Conservation (phyloP, 2,329 filamentous ascomycete genomes). For the Zopfia rhizophila region DNA sequence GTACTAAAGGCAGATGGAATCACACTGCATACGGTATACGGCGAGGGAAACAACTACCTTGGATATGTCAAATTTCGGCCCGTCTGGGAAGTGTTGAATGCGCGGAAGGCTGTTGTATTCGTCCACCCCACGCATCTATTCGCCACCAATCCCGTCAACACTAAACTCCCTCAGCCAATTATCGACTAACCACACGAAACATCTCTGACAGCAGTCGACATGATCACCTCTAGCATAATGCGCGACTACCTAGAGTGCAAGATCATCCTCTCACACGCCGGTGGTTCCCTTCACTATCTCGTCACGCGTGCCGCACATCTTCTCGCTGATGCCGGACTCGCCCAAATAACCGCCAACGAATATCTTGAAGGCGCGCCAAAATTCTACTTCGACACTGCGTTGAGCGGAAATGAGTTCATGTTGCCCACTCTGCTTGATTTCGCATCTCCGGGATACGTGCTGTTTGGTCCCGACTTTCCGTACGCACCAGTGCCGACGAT, state of each 20-base stretch:
- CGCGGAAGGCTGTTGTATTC: conserved; percentile 56
- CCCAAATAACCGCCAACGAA: conserved; percentile 20
- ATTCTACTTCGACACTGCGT: conserved; percentile 53
- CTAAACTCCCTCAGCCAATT: conserved; percentile 50
- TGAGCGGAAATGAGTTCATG: conserved; percentile 36
- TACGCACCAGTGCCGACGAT: conserved; percentile 40
- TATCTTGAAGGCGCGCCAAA: conserved; percentile 34
- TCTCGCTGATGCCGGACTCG: conserved; percentile 19
- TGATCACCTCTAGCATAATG: conserved; percentile 50
- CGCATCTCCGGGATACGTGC: conserved; percentile 34
- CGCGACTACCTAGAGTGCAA: conserved; percentile 51
- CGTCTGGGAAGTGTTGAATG: conserved; percentile 59
- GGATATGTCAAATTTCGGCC: conserved; percentile 54
- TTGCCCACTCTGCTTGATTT: conserved; percentile 44
- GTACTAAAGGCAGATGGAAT: conserved; percentile 59
- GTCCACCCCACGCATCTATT: conserved; percentile 58
- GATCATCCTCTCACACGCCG: conserved; percentile 61
- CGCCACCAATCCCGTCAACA: conserved; percentile 47
- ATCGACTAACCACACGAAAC: conserved; percentile 62
- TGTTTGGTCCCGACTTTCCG: conserved; percentile 51
- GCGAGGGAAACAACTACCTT: conserved; percentile 54
- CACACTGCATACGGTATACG: conserved; percentile 59
- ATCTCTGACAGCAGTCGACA: conserved; percentile 55
- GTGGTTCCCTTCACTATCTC: conserved; percentile 58
- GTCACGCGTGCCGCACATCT: conserved; percentile 43